Conservation (phyloP, 2,329 filamentous ascomycete species). For the Aulographum hederae region DNA sequence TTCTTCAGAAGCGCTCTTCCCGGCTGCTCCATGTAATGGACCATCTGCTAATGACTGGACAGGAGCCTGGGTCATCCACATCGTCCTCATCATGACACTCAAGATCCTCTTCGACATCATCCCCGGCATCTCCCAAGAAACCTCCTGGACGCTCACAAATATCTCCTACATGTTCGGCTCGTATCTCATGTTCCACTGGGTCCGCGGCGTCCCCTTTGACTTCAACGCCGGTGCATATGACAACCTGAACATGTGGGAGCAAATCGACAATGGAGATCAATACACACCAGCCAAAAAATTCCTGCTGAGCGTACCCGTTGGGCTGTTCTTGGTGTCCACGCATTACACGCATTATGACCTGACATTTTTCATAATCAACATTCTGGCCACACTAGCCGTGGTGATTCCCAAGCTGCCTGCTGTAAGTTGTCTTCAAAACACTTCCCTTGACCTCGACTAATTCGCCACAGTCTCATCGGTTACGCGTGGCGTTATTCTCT, state of each 20-base stretch:
- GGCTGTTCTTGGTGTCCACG: slow-evolving; percentile 88
- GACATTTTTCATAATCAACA: slow-evolving; percentile 94
- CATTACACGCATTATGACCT: slow-evolving; percentile 98
- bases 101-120: slow-evolving; percentile 98
- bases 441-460: background rate
- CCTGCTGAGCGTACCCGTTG: slow-evolving; percentile 79
- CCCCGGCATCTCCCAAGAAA: slow-evolving; percentile 90
- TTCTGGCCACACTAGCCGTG: slow-evolving; percentile 76
- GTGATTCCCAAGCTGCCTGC: slow-evolving; percentile 93
- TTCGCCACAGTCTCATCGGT: slow-evolving; percentile 7
- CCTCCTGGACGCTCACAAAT: slow-evolving; percentile 96
- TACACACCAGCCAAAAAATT: slow-evolving; percentile 99
- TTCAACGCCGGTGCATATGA: slow-evolving; percentile 98
- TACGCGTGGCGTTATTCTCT: slow-evolving; percentile 9
- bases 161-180: slow-evolving; percentile 98
- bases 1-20: too few species aligned
- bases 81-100: slow-evolving; percentile 74
- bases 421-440: slow-evolving; percentile 37
- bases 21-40: background rate
- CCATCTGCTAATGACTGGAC: slow-evolving; percentile 5
- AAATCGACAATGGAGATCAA: slow-evolving; percentile 97
- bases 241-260: slow-evolving; percentile 99
- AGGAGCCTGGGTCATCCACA: slow-evolving; percentile 97
- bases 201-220: slow-evolving; percentile 93
- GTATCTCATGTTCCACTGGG: slow-evolving; percentile 99